Evolutionary conservation across 1,284 basidiomycete genomes (phyloP), one percentile per base, ranked within the genome.

Genomic region (Cryptococcus sp.): DNA sequence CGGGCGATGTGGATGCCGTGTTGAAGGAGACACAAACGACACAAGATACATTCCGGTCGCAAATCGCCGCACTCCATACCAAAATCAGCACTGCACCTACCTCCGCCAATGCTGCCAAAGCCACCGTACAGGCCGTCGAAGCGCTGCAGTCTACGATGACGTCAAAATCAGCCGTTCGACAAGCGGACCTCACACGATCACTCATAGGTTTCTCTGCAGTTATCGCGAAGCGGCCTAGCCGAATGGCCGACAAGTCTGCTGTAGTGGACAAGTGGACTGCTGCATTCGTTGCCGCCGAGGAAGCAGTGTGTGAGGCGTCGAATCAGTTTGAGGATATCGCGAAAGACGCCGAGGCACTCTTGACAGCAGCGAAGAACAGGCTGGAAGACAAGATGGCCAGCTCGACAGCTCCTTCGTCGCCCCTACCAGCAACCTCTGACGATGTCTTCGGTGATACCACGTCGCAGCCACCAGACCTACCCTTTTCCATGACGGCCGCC

Each of bases 271-370:
- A 30, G 23, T 54, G 52, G 52, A 16, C 27, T 17, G 22, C 30
- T 19, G 52, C 52, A n/a, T 13, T 54, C 15, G 30, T 20, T 13
- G 30, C 52, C 16, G 52, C 52, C 7, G 42, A 22, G 7, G 43
- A 19, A n/a, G 52, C 23, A 39, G 25, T 47, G n/a, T 7, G 23
- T 0, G 50, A 43, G 19, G 53, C 62, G 13, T 22, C 52, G 13
- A 38, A 52, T 40, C 55, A 63, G 55, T 53, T 61, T 50, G 40
- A 53, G 25, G 47, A 58, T n/a, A 56, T 57, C 30, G 47, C 43
- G 7, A 23, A n/a, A 20, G 55, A 38, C 19, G 46, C 27, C 52
- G 16, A 47, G 11, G 22, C 20, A 20, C 27, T 54, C 6, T 17
- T 47, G 23, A 16, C 40, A 11, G 13, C 22, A 40, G 27, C 43